Conservation (phyloP, 2,329 filamentous ascomycete genomes). For the Diaporthe sp. region DNA sequence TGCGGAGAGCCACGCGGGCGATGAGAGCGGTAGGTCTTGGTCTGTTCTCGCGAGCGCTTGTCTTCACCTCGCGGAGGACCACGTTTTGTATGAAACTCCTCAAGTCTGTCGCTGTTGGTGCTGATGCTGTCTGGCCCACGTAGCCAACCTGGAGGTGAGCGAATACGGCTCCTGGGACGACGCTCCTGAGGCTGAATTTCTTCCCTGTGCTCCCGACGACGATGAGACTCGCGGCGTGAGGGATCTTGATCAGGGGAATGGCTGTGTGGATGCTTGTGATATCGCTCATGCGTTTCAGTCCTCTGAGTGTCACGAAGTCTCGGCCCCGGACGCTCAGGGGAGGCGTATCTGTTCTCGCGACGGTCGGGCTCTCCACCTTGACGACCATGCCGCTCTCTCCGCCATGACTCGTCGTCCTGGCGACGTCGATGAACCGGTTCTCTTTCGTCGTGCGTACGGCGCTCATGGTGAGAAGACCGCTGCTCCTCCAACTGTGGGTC, state of each 20-base stretch:
- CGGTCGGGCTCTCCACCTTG: not conserved
- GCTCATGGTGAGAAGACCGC: not conserved
- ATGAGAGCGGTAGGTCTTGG: conserved; percentile 6
- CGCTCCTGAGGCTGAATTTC: not conserved
- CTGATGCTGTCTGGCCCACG: not conserved
- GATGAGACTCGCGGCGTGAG: not conserved
- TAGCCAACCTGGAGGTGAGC: not conserved
- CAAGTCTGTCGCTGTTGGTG: not conserved
- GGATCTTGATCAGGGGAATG: conserved; percentile 24
- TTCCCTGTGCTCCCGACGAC: not conserved
- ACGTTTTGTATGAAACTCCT: conserved; percentile 5
- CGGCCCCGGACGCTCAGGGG: not conserved
- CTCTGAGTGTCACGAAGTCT: not conserved
- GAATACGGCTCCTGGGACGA: not conserved
- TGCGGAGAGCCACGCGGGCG: conserved; percentile 10
- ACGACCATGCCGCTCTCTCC: not conserved
- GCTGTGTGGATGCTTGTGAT: conserved; percentile 33
- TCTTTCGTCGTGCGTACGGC: not conserved
- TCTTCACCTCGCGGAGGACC: not conserved
- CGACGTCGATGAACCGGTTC: not conserved
- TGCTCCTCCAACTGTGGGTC: conserved; percentile 34
- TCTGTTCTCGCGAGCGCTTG: not conserved
- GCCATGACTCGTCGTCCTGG: not conserved
- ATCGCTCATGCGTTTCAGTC: conserved; percentile 21
- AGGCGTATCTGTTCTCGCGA: not conserved